Evolutionary conservation across 2,329 filamentous ascomycete genomes (phyloP), one percentile per base, ranked within the genome.

Genomic region (Penicillium glabrum): DNA sequence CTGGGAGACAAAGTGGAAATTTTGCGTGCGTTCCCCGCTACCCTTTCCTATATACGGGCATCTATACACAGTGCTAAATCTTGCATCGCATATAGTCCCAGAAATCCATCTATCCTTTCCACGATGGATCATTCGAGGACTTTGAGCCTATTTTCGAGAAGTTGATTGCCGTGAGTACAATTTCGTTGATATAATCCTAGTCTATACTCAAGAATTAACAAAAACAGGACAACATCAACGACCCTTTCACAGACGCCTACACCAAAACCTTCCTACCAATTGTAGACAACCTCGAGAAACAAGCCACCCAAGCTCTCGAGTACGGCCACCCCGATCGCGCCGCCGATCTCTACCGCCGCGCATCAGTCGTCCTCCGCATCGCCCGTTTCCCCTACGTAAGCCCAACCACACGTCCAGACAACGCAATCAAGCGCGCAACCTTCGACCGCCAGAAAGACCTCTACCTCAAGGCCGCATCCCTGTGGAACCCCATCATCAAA

Each of bases 1-100:
- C 27, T 92, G 89, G 89, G 86, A 90, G 75, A 89, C 86, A 7
- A 90, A 90, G 73, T 92, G 89, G 89, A 86, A 86, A 73, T 78
- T 82, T 63, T 86, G 86, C 5, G 86, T 87, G 19, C 31, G 35
- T 43, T 23, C 3, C 8, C 35, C 2, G 21, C 21, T 19, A 11
- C 9, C 9, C 35, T 39, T 19, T 31, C 29, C 19, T 19, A 19
- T 31, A 23, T 7, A 5, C 3, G 3, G 35, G 16, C 14, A 9
- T 37, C 16, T n/a, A 8, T 37, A 37, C 3, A 41, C 10, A 23
- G 19, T 9, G 39, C 39, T 41, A 23, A 23, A 41, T 7, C 9
- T 21, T 23, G 19, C 39, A 41, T 41, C 19, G 19, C 0, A 2
- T 19, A 35, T 31, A 66, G 80, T 86, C 83, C 70, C 72, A 73